Base-by-base conservation (phyloP, 1,139 yeast genomes). In the Trichomonascaceae sp. region DNA sequence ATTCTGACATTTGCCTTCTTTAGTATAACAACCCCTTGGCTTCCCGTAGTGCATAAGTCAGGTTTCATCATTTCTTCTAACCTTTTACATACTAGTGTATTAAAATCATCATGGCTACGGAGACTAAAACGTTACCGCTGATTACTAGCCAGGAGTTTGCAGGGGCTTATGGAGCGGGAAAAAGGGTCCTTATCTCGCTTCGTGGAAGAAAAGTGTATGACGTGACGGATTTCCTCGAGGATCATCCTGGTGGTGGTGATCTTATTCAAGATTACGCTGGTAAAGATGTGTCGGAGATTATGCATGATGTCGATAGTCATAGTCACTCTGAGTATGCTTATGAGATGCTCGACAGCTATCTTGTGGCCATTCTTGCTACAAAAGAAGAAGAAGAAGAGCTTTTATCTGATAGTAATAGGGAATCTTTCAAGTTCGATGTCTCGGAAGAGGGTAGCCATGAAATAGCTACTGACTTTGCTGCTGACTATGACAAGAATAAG, bases 201-300 rank as follows among this genome's bases (percentile, higher is more conserved):
- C 74, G 80, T 64, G 74, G 85, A 70, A 77, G 96, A 64, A 88
- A 87, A 64, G 83, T 93, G 45, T 91, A 90, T 67, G 82, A 93
- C 67, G 90, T 91, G 50, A 84, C 93, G 0, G 78, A 73, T 7
- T 93, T 90, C 63, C 66, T 90, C 47, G 85, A 83, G 43, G 91
- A 86, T 62, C 96, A 90, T 68, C 96, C 97, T 0, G 96, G 87
- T 54, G 97, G 96, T 15, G 82, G 80, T 3, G 91, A 88, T 54
- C 67, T 87, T 45, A 80, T 93, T 56, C 63, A 79, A 54, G 91
- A 88, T 3, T 82, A 84, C 66, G 93, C 89, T 13, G 96, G 97
- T 49, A 78, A 83, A 66, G 98, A 93, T 67, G 76, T 90, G 59
- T 87, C 97, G 12, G 79, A 77, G 47, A 82, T 87, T 49, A 77